Percentiles rank a stretch among this genome's conserved stretches.
Conservation (phyloP, 805 yeast genomes). For the Starmerella vaccinii region DNA sequence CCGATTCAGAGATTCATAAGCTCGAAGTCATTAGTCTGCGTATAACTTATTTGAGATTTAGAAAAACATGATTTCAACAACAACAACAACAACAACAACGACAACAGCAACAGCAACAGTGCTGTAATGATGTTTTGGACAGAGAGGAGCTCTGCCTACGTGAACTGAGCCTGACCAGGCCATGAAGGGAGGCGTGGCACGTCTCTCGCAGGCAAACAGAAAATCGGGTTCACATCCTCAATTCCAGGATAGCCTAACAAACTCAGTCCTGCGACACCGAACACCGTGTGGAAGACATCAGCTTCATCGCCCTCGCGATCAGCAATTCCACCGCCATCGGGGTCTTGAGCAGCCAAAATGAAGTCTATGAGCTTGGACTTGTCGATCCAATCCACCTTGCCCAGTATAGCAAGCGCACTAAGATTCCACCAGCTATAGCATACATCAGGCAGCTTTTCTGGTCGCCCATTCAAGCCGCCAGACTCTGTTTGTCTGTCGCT, state of each 20-base stretch:
- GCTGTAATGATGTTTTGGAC: too few species aligned
- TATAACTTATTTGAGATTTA: too few species aligned
- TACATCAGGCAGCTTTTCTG: constrained; percentile 92
- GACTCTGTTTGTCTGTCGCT: constrained; percentile 75
- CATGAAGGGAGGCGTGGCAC: constrained; percentile 11
- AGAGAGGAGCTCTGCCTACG: too few species aligned
- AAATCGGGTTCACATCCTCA: constrained; percentile 67
- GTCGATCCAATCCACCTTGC: constrained; percentile 68
- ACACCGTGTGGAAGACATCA: constrained; percentile 86
- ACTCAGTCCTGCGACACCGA: constrained; percentile 82
- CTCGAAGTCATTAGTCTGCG: too few species aligned
- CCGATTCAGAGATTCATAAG: constrained; percentile 8
- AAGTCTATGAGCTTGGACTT: constrained; percentile 49
- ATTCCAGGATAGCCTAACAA: constrained; percentile 55
- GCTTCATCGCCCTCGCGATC: constrained; percentile 86
- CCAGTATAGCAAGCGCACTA: constrained; percentile 59
- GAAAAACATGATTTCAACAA: too few species aligned
- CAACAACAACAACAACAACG: too few species aligned
- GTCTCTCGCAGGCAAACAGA: constrained; percentile 56
- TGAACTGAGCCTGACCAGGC: constrained; percentile 9
- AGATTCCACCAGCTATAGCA: constrained; percentile 98
- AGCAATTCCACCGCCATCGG: constrained; percentile 73
- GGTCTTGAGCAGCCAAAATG: constrained; percentile 70
- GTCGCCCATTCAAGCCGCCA: constrained; percentile 95
- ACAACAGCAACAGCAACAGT: too few species aligned